Evolutionary conservation across 108 stramenopile genomes (phyloP).

Genomic region (Schizochytrium sp.): DNA sequence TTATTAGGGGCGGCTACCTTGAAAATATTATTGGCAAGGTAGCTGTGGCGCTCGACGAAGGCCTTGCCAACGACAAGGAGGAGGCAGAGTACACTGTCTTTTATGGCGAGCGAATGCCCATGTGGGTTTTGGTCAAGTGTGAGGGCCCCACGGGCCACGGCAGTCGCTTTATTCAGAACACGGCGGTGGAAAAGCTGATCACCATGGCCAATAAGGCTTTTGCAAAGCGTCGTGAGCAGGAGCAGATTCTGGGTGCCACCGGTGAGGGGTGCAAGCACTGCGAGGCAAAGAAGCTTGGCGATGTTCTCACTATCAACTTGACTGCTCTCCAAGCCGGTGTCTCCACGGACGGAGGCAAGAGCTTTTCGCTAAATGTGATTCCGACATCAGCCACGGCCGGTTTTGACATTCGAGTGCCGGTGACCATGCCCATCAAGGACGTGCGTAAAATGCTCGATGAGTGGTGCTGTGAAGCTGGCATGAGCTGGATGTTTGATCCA

Average conservation of each 20-base stretch:
- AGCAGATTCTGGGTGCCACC: constrained; percentile 54
- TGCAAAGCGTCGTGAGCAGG: constrained; percentile 71
- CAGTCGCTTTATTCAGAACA: constrained; percentile 79
- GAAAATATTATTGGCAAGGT: constrained; percentile 28
- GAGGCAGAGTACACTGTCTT: constrained; percentile 74
- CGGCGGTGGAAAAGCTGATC: constrained; percentile 83
- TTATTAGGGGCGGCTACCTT: constrained; percentile 59
- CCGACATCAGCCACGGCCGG: constrained; percentile 72
- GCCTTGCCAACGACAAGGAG: constrained; percentile 54
- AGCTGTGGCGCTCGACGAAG: constrained; percentile 77
- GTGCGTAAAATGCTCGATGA: constrained; percentile 68
- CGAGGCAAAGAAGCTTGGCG: constrained; percentile 70
- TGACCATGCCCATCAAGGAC: constrained; percentile 63
- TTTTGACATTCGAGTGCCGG: constrained; percentile 88
- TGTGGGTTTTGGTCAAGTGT: constrained; percentile 78
- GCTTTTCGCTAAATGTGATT: constrained; percentile 73
- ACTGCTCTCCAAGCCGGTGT: constrained; percentile 84
- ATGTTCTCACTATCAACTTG: constrained; percentile 87
- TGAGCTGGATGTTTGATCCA: constrained; percentile 64
- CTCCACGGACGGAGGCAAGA: constrained; percentile 47
- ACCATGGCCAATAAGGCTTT: constrained; percentile 71
- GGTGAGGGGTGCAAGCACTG: constrained; percentile 44
- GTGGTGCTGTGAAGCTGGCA: constrained; percentile 74
- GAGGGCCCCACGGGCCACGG: constrained; percentile 86
- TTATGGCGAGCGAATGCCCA: constrained; percentile 84